These are phyloP conservation scores for Tranzscheliella williamsii DNA, from an alignment of 1,284 basidiomycete genomes.

Conservation along the genomic window DNA sequence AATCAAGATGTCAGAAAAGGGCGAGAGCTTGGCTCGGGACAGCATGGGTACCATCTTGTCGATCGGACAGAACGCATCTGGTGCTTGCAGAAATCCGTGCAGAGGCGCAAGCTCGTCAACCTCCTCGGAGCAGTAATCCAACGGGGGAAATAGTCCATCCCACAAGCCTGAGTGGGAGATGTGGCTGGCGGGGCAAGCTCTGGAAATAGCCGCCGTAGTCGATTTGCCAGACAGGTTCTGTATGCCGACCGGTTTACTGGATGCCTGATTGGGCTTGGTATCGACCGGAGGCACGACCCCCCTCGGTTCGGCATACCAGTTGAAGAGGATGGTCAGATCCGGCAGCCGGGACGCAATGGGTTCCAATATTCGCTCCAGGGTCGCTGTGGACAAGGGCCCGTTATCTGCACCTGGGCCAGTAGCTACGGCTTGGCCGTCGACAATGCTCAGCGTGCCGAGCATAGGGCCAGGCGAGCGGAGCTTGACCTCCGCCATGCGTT, in stretches of 20 bases:
- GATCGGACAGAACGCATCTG: slow-evolving; percentile 10
- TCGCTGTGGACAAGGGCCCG: slow-evolving; percentile 7
- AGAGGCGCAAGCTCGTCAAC: slow-evolving; percentile 1
- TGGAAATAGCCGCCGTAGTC: not conserved
- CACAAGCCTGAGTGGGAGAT: slow-evolving; percentile 4
- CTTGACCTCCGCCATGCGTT: slow-evolving; percentile 19
- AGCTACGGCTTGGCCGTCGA: slow-evolving; percentile 5
- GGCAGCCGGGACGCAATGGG: slow-evolving; percentile 20
- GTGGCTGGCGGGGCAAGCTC: slow-evolving; percentile 20
- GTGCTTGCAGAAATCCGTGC: slow-evolving; percentile 24
- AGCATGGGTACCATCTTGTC: slow-evolving; percentile 19
- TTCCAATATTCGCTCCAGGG: slow-evolving; percentile 8
- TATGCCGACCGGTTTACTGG: not conserved
- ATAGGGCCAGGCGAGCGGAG: not conserved
- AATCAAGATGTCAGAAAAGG: slow-evolving; percentile 23
- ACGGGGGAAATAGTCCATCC: slow-evolving; percentile 7
- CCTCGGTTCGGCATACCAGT: slow-evolving; percentile 22
- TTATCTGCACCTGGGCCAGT: slow-evolving; percentile 14
- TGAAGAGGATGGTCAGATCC: slow-evolving; percentile 18
- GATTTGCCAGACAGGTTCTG: not conserved
- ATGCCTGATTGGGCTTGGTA: not conserved
- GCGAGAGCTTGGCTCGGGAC: slow-evolving; percentile 24
- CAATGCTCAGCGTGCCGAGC: slow-evolving; percentile 12
- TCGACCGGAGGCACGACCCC: slow-evolving; percentile 3
- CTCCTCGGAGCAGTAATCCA: slow-evolving; percentile 22